Evolutionary conservation across 2,329 filamentous ascomycete species (phyloP).

Genomic region (Hypoxylon sp.): DNA sequence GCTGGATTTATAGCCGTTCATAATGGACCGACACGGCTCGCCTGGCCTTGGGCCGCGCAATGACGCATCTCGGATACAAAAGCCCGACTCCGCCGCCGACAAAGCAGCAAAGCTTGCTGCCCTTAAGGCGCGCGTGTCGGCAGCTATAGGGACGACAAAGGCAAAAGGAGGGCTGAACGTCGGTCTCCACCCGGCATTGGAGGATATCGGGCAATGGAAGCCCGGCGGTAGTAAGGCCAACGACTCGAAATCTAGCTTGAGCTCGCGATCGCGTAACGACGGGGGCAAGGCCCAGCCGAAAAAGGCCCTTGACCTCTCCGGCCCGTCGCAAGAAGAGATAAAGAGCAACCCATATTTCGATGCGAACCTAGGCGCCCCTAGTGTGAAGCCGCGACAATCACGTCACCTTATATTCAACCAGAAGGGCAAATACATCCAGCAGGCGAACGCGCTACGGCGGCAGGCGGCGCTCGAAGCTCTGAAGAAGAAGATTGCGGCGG

Average conservation of each 20-base stretch:
- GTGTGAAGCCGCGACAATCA: slow-evolving; percentile 75
- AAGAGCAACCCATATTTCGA: slow-evolving; percentile 85
- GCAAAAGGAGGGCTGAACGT: slow-evolving; percentile 71
- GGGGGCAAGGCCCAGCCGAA: slow-evolving; percentile 45
- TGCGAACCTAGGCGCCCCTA: slow-evolving; percentile 72
- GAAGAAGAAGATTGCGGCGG: slow-evolving; percentile 92
- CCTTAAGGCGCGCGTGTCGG: slow-evolving; percentile 84
- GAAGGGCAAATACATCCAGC: slow-evolving; percentile 97
- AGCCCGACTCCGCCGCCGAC: slow-evolving; percentile 72
- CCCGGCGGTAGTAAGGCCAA: slow-evolving; percentile 45
- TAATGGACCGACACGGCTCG: slow-evolving; percentile 68
- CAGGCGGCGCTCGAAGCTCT: slow-evolving; percentile 93
- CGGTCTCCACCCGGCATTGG: slow-evolving; percentile 77
- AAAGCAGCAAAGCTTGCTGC: slow-evolving; percentile 79
- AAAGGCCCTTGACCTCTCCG: slow-evolving; percentile 53
- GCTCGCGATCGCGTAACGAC: slow-evolving; percentile 44
- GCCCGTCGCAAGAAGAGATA: slow-evolving; percentile 53
- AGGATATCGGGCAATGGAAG: slow-evolving; percentile 57
- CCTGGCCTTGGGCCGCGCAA: slow-evolving; percentile 70
- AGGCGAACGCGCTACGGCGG: slow-evolving; percentile 88
- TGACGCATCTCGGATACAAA: slow-evolving; percentile 69
- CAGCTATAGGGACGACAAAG: slow-evolving; percentile 72
- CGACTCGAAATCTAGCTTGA: slow-evolving; percentile 58
- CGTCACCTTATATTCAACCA: slow-evolving; percentile 90
- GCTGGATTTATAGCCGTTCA: slow-evolving; percentile 6